Evolutionary conservation across 2,329 filamentous ascomycete species (phyloP).

Genomic region (Allantophomopsis cytisporea): DNA sequence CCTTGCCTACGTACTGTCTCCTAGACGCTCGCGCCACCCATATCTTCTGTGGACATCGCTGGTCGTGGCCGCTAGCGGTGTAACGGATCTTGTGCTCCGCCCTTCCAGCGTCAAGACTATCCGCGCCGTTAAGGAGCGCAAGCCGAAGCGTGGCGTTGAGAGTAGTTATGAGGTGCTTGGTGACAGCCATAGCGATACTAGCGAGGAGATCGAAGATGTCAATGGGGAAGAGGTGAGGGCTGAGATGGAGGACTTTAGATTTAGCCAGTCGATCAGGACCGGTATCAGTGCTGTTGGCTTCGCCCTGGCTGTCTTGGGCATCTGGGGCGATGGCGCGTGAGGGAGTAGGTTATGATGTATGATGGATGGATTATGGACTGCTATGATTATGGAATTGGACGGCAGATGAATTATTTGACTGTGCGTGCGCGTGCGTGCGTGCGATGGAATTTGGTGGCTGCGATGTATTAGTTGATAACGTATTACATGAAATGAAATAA

Average conservation of each 20-base stretch:
- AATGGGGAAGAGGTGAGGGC: conserved; percentile 50
- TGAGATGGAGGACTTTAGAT: conserved; percentile 39
- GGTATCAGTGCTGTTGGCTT: conserved; percentile 41
- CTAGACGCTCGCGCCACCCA: conserved; percentile 64
- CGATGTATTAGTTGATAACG: too few relatives aligned
- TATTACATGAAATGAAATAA: too few relatives aligned
- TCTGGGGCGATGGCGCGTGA: conserved; percentile 46
- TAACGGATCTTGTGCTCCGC: conserved; percentile 21
- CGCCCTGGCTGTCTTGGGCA: conserved; percentile 45
- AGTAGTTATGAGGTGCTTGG: conserved; percentile 58
- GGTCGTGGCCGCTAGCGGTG: conserved; percentile 39
- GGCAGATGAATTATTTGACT: too few relatives aligned
- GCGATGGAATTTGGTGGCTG: too few relatives aligned
- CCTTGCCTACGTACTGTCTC: conserved; percentile 66
- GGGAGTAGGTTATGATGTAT: too few relatives aligned
- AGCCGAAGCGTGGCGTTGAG: conserved; percentile 34
- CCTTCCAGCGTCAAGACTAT: conserved; percentile 3
- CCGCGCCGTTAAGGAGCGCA: conserved; percentile 7
- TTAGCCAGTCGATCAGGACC: conserved; percentile 39
- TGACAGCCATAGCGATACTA: conserved; percentile 33
- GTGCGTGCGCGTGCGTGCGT: too few relatives aligned
- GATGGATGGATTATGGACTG: too few relatives aligned
- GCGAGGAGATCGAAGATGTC: conserved; percentile 30
- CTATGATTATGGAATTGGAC: too few relatives aligned
- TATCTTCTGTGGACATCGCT: conserved; percentile 80